A percentile compares a stretch with the other conserved stretches of the same genome.
phyloP scores from a whole-genome alignment of 306 rosid genomes.

The Cicer arietinum region DNA sequence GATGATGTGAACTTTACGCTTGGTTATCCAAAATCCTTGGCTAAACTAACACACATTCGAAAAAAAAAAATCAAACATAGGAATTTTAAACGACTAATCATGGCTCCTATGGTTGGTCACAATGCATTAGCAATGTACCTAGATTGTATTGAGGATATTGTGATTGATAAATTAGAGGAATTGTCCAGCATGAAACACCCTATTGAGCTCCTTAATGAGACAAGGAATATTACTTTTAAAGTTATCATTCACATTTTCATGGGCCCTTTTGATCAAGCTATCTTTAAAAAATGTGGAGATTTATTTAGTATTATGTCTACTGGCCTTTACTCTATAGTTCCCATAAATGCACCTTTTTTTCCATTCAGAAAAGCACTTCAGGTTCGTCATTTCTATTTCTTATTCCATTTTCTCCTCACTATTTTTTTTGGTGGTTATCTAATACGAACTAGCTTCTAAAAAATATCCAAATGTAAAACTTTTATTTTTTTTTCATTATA shows the following conservation, averaged over 20 bases:
- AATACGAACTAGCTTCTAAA: too few species aligned
- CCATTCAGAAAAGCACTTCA: constrained; percentile 42
- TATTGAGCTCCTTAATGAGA: constrained; percentile 36
- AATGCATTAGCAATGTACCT: constrained; percentile 20
- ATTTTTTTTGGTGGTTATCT: too few species aligned
- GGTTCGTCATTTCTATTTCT: constrained; percentile 17
- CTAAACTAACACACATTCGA: not conserved
- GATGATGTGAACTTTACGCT: too few species aligned
- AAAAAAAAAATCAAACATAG: too few species aligned
- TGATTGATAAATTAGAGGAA: constrained; percentile 24
- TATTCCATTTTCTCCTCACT: not conserved
- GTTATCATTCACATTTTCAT: constrained; percentile 45
- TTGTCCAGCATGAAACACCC: constrained; percentile 41
- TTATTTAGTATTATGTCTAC: not conserved
- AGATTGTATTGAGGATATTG: constrained; percentile 35
- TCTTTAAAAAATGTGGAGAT: not conserved
- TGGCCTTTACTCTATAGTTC: not conserved
- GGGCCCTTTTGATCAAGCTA: constrained; percentile 18
- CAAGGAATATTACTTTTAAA: constrained; percentile 27
- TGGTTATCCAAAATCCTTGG: not conserved
- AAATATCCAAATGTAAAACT: too few species aligned
- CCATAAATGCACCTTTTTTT: constrained; percentile 43
- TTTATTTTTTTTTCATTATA: too few species aligned
- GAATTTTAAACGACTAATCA: too few species aligned
- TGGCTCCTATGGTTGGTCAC: constrained; percentile 40